Evolutionary conservation across 1,284 basidiomycete genomes (phyloP).

Genomic region (Ganoderma lucidum): DNA sequence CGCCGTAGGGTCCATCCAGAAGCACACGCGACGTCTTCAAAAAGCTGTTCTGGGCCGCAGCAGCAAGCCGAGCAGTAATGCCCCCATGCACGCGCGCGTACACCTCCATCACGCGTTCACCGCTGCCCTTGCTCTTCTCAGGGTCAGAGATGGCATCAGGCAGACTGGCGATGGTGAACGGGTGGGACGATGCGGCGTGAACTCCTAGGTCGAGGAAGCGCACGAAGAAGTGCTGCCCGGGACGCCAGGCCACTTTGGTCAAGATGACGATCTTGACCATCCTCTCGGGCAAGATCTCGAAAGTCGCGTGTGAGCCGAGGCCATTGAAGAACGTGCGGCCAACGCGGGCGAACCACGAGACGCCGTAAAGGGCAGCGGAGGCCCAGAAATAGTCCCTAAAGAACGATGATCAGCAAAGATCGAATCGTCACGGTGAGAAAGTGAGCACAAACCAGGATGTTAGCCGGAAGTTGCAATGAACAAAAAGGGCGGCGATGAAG

Average conservation of each 20-base stretch:
- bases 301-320: slow-evolving; percentile 36
- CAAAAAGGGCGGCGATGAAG: slow-evolving; percentile 47
- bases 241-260: slow-evolving; percentile 43
- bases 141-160: slow-evolving; percentile 21
- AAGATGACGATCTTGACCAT: slow-evolving; percentile 45
- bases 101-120: slow-evolving; percentile 29
- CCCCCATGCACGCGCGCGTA: slow-evolving; percentile 41
- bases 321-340: slow-evolving; percentile 44
- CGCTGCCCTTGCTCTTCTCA: background rate
- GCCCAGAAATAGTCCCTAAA: slow-evolving; percentile 48
- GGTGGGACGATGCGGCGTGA: slow-evolving; percentile 45
- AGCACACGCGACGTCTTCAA: slow-evolving; percentile 39
- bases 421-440: background rate
- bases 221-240: slow-evolving; percentile 53
- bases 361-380: slow-evolving; percentile 44
- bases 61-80: slow-evolving; percentile 40
- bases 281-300: slow-evolving; percentile 42
- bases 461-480: slow-evolving; percentile 46
- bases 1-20: slow-evolving; percentile 53
- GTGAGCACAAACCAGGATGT: slow-evolving; percentile 34
- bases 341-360: slow-evolving; percentile 43
- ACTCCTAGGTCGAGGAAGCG: slow-evolving; percentile 41
- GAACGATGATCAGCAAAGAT: background rate
- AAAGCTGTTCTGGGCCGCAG: slow-evolving; percentile 21
- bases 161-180: slow-evolving; percentile 49